These are phyloP conservation scores for Amanita fuliginea DNA, from an alignment of 768 basidiomycete species.

Conservation along the genomic window DNA sequence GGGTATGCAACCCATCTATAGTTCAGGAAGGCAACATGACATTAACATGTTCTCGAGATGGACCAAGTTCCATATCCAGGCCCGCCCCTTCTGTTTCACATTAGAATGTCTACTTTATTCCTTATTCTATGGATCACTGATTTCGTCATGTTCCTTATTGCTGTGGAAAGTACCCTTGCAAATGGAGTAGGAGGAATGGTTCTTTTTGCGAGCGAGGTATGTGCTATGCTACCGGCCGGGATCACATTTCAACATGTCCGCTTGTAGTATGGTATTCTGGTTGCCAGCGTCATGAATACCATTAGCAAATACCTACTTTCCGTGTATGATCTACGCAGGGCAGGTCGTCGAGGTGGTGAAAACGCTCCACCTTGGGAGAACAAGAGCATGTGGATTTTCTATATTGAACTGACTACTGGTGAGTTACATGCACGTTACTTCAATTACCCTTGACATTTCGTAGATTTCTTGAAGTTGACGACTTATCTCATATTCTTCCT, in stretches of 20 bases:
- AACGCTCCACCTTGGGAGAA: constrained; percentile 92
- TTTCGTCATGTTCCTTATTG: constrained; percentile 64
- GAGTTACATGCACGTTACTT: constrained; percentile 13
- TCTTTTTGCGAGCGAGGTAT: constrained; percentile 87
- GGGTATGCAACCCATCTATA: constrained; percentile 37
- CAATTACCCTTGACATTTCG: constrained; percentile 7
- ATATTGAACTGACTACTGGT: constrained; percentile 89
- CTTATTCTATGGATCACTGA: constrained; percentile 67
- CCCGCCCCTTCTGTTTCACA: constrained; percentile 72
- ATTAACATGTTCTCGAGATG: constrained; percentile 54
- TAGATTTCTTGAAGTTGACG: constrained; percentile 88
- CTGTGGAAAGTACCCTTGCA: constrained; percentile 69
- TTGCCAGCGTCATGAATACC: constrained; percentile 70
- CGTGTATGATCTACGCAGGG: constrained; percentile 70
- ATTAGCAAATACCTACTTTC: constrained; percentile 78
- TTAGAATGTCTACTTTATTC: constrained; percentile 71
- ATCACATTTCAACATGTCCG: constrained; percentile 6
- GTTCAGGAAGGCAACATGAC: neutral
- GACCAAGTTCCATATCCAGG: constrained; percentile 90
- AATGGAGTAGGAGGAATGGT: constrained; percentile 86
- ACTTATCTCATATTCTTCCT: constrained; percentile 92
- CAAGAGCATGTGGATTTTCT: constrained; percentile 96
- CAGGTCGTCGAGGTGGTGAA: constrained; percentile 67
- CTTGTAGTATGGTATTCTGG: constrained; percentile 74
- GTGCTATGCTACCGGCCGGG: constrained; percentile 14